phyloP scores from a whole-genome alignment of 2,329 filamentous ascomycete genomes.

The Xylaria sp. region DNA sequence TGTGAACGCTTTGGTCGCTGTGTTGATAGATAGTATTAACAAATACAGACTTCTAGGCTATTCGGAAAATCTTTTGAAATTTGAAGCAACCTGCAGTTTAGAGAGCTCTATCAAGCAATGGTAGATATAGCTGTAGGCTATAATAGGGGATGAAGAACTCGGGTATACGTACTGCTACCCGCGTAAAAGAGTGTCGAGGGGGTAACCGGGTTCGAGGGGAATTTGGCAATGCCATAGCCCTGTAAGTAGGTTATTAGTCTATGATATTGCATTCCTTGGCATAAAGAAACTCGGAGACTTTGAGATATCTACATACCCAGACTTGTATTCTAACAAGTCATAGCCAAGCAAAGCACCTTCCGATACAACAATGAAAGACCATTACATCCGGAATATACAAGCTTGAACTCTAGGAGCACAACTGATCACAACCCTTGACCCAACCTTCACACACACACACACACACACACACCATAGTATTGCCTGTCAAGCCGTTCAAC shows the following conservation, averaged over 20 bases:
- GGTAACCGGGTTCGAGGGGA: constrained; percentile 45
- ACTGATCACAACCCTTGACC: no score
- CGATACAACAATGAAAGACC: no score
- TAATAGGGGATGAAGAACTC: not conserved
- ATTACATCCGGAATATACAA: no score
- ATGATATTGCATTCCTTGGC: not conserved
- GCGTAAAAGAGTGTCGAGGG: constrained; percentile 55
- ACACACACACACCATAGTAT: no score
- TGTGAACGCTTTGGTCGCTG: constrained; percentile 55
- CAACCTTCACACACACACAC: no score
- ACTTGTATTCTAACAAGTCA: no score
- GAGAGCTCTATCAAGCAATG: not conserved
- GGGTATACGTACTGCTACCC: constrained; percentile 43
- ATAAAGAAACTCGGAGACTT: no score
- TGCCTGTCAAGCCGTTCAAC: no score
- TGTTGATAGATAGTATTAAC: not conserved
- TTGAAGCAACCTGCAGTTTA: not conserved
- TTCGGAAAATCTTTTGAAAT: not conserved
- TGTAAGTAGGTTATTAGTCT: constrained; percentile 27
- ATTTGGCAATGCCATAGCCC: constrained; percentile 47
- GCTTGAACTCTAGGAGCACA: no score
- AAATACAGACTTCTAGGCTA: not conserved
- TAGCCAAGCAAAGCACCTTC: no score
- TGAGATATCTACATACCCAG: no score
- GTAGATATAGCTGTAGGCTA: not conserved